Evolutionary conservation across 2,329 filamentous ascomycete species (phyloP), one percentile per base, ranked within the genome.

Genomic region (Hymenoscyphus infarciens): DNA sequence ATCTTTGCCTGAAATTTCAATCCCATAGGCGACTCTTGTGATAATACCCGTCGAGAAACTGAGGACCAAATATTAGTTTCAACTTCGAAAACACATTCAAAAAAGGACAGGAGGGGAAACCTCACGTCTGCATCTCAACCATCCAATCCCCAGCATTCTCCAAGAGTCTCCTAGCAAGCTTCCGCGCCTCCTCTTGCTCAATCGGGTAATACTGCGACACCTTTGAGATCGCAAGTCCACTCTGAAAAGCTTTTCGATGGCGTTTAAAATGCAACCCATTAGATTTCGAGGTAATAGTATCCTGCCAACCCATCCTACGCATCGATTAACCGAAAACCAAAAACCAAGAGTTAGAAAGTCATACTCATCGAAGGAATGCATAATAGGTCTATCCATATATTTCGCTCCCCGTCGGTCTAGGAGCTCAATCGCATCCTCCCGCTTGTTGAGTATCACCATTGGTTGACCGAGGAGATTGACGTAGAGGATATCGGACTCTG

Each of bases 331-430:
- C 39, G 13, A 13, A 3, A 25, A 22, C 8, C 27, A n/a, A 25
- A 35, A n/a, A 11, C 13, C 7, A n/a, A n/a, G 25, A 15, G 25
- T n/a, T 5, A n/a, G 13, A 25, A 22, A 27, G 13, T 5, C 6
- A 56, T 54, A 63, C 60, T 62, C 64, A 19, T 63, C 35, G 15
- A 66, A 63, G 16, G 63, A 60, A 33, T 75, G 74, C 61, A 81
- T 80, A n/a, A 75, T 74, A 6, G 79, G 79, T 0, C 79, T 66
- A 67, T 80, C 78, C 31, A 72, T 73, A 64, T 79, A 81, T 60
- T 79, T 81, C 61, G 73, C 73, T 1, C 79, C 78, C 22, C 76
- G 69, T 58, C 76, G 78, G 61, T 80, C 79, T 5, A 81, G 72
- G 2, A 82, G 70, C 22, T 80, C 78, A 7, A 71, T 66, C 22